Conservation (phyloP, 306 rosid species). For the Abrus precatorius region DNA sequence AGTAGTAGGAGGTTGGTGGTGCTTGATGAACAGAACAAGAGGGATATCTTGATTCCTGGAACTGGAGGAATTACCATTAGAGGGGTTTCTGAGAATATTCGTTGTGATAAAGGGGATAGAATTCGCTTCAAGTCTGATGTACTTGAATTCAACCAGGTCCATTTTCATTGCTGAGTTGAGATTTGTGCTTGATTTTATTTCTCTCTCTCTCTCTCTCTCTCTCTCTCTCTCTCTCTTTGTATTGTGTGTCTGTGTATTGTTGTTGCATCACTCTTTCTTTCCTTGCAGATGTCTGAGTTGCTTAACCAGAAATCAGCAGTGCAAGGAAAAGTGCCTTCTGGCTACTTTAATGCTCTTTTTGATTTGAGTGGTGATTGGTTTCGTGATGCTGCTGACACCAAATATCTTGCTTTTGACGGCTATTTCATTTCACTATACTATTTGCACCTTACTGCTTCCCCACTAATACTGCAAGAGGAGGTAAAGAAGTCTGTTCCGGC, state of each 20-base stretch:
- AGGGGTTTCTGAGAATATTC: slow-evolving; percentile 85
- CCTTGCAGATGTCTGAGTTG: slow-evolving; percentile 91
- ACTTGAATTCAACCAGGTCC: slow-evolving; percentile 89
- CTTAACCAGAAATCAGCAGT: slow-evolving; percentile 85
- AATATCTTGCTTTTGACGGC: slow-evolving; percentile 88
- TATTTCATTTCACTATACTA: slow-evolving; percentile 82
- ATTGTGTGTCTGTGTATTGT: neutral
- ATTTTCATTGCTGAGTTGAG: slow-evolving; percentile 30
- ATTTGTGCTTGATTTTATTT: slow-evolving; percentile 22
- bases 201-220: neutral
- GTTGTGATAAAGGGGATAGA: slow-evolving; percentile 95
- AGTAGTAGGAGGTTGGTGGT: slow-evolving; percentile 69
- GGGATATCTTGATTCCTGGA: slow-evolving; percentile 82
- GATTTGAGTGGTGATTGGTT: slow-evolving; percentile 88
- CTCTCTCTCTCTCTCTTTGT: too few species aligned
- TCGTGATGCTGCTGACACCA: slow-evolving; percentile 83
- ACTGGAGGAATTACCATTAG: slow-evolving; percentile 62
- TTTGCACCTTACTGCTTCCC: slow-evolving; percentile 84
- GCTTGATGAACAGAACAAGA: slow-evolving; percentile 67
- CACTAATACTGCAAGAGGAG: slow-evolving; percentile 68
- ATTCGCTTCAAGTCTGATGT: slow-evolving; percentile 91
- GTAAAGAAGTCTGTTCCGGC: slow-evolving; percentile 92
- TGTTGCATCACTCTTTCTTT: slow-evolving; percentile 36
- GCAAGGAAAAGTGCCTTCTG: slow-evolving; percentile 96
- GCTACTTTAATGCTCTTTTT: slow-evolving; percentile 86